phyloP scores from a whole-genome alignment of 2,329 filamentous ascomycete species.

The Botryotinia convoluta region DNA sequence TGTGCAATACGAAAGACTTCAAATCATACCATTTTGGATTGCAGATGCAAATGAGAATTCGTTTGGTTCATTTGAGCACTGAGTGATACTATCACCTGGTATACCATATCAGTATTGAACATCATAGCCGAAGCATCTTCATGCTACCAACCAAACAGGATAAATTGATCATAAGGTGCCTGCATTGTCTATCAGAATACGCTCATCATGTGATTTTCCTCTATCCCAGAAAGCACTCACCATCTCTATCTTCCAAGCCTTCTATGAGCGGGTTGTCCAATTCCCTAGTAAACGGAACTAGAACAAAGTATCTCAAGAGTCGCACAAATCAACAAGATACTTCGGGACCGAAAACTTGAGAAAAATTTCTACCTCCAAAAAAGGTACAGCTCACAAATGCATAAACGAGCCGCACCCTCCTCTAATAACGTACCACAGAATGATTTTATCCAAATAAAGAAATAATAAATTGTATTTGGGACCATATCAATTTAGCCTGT shows the following conservation, averaged over 20 bases:
- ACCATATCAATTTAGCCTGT: not conserved
- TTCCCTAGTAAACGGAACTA: not conserved
- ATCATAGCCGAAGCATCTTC: too few relatives aligned
- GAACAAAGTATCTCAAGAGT: not conserved
- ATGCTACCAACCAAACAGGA: slow-evolving; percentile 13
- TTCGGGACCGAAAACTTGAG: not conserved
- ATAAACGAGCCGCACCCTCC: not conserved
- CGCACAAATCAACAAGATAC: not conserved
- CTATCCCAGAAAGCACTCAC: not conserved
- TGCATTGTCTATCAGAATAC: not conserved
- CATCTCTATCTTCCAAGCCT: not conserved
- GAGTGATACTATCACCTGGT: slow-evolving; percentile 33
- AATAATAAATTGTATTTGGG: not conserved
- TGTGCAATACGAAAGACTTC: not conserved
- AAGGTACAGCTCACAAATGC: not conserved
- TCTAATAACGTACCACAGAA: not conserved
- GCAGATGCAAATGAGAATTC: slow-evolving; percentile 32
- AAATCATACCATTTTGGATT: slow-evolving; percentile 28
- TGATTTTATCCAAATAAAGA: not conserved
- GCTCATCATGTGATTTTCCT: not conserved
- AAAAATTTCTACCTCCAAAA: not conserved
- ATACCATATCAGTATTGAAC: not conserved
- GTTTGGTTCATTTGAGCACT: slow-evolving; percentile 27
- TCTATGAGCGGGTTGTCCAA: not conserved
- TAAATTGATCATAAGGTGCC: slow-evolving; percentile 18